Evolutionary conservation across 495 filamentous ascomycete genomes (phyloP).

Genomic region (Daldinia vernicosa): DNA sequence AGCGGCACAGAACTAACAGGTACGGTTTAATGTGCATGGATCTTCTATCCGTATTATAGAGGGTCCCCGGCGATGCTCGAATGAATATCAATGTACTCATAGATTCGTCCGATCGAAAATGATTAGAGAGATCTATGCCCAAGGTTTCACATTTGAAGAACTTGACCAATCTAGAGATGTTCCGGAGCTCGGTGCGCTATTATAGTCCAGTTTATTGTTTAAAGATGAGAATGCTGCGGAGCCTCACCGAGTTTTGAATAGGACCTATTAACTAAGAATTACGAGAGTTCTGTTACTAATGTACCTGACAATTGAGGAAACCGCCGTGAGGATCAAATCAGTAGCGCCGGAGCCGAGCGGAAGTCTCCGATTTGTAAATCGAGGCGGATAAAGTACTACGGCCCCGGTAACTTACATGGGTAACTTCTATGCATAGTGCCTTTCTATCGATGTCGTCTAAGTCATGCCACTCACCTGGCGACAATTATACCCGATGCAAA

Average conservation of each 20-base stretch:
- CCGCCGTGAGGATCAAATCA: slow-evolving; percentile 5
- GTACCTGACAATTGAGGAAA: slow-evolving; percentile 9
- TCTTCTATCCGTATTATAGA: neutral
- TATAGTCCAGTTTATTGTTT: slow-evolving; percentile 2
- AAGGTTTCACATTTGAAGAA: slow-evolving; percentile 10
- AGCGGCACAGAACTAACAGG: neutral
- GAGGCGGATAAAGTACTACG: neutral
- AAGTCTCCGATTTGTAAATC: slow-evolving; percentile 6
- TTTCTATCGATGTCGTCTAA: neutral
- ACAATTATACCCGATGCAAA: neutral
- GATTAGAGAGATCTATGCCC: slow-evolving; percentile 8
- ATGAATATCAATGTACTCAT: neutral
- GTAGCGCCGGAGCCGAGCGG: slow-evolving; percentile 17
- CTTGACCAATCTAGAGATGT: slow-evolving; percentile 6
- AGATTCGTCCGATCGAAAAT: neutral
- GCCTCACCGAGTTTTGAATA: slow-evolving; percentile 4
- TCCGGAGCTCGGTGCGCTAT: slow-evolving; percentile 3
- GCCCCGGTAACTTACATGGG: neutral
- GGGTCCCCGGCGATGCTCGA: neutral
- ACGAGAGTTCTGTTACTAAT: slow-evolving; percentile 1
- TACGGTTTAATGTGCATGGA: neutral
- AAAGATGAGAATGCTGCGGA: neutral
- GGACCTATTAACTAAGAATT: slow-evolving; percentile 1
- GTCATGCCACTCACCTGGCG: neutral
- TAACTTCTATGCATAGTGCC: neutral